A percentile compares a stretch with the other conserved stretches of the same genome.
phyloP scores from a whole-genome alignment of 257 asterid species.

The Leptodermis oblonga region DNA sequence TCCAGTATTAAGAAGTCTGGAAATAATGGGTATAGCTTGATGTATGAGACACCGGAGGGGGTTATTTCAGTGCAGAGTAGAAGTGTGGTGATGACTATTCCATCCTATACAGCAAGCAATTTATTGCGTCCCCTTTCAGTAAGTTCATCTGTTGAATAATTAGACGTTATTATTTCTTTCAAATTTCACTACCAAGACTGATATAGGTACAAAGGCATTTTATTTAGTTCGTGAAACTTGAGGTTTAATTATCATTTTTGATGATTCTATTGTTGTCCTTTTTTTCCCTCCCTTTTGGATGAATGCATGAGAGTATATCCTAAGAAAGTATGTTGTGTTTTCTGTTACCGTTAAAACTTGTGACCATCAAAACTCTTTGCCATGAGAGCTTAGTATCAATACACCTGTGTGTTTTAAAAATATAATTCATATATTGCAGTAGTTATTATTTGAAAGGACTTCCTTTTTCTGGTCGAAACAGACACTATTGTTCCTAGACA shows the following conservation, averaged over 20 bases:
- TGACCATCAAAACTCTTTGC: not conserved
- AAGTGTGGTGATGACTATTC: slow-evolving; percentile 81
- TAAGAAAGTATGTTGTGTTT: not conserved
- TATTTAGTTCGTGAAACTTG: not conserved
- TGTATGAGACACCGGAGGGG: slow-evolving; percentile 85
- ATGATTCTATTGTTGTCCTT: not conserved
- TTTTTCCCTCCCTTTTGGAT: not conserved
- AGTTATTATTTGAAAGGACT: not conserved
- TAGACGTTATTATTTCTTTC: not conserved
- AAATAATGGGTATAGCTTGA: slow-evolving; percentile 56
- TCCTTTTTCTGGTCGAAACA: not conserved
- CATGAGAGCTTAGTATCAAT: not conserved
- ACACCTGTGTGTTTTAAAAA: not conserved
- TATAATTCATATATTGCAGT: not conserved
- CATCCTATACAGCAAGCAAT: slow-evolving; percentile 77
- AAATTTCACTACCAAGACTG: not conserved
- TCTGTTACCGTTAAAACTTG: not conserved
- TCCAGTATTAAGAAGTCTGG: slow-evolving; percentile 49
- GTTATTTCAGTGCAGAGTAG: slow-evolving; percentile 55
- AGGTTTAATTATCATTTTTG: not conserved
- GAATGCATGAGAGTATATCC: not conserved
- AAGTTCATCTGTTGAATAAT: slow-evolving; percentile 26
- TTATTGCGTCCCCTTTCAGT: slow-evolving; percentile 85
- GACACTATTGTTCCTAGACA: not conserved
- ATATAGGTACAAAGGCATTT: not conserved